These are phyloP conservation scores for Madurella mycetomatis DNA, from an alignment of 2,329 filamentous ascomycete genomes.

Conservation along the genomic window DNA sequence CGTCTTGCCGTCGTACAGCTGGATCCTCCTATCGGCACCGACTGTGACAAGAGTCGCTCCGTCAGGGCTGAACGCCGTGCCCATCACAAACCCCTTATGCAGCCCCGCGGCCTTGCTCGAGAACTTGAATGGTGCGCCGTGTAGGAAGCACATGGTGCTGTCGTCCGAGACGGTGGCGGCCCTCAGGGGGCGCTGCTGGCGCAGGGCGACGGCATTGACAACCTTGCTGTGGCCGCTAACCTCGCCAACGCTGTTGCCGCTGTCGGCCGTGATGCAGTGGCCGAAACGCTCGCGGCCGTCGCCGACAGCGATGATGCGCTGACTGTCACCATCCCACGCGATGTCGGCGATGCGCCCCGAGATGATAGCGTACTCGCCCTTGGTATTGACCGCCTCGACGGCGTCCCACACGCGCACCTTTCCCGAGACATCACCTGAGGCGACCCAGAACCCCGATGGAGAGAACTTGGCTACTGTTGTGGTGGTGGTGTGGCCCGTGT, in stretches of 20 bases:
- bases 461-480: slow-evolving; percentile 93
- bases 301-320: slow-evolving; percentile 92
- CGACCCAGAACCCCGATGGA: slow-evolving; percentile 90
- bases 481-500: slow-evolving; percentile 81
- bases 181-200: slow-evolving; percentile 82
- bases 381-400: slow-evolving; percentile 76
- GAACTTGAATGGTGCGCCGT: slow-evolving; percentile 95
- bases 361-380: slow-evolving; percentile 92
- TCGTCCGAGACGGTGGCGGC: slow-evolving; percentile 92
- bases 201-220: slow-evolving; percentile 87
- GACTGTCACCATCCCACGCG: slow-evolving; percentile 95
- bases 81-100: slow-evolving; percentile 87
- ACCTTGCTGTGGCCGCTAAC: slow-evolving; percentile 86
- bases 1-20: slow-evolving; percentile 94
- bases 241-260: slow-evolving; percentile 92
- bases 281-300: slow-evolving; percentile 92
- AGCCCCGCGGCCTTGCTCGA: slow-evolving; percentile 72
- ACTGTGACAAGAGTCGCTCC: slow-evolving; percentile 78
- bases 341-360: slow-evolving; percentile 93
- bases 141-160: slow-evolving; percentile 82
- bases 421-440: slow-evolving; percentile 82
- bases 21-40: slow-evolving; percentile 87
- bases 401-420: slow-evolving; percentile 90
- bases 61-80: slow-evolving; percentile 84
- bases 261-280: slow-evolving; percentile 91